Conservation (phyloP, 2,329 filamentous ascomycete species). For the Trichothecium sympodiale region DNA sequence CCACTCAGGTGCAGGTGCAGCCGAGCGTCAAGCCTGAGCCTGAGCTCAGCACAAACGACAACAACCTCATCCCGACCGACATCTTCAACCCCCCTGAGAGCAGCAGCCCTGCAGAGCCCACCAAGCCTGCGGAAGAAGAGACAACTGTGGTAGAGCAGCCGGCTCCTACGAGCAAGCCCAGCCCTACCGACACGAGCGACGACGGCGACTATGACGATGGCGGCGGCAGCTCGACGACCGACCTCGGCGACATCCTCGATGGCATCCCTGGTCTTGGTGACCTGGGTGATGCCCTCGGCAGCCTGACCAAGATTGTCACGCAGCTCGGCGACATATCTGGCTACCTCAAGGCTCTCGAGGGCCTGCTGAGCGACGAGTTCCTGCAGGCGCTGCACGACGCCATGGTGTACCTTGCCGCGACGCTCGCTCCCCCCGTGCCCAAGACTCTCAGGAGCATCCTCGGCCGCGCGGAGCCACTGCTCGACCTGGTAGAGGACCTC, state of each 20-base stretch:
- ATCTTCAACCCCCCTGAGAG: too few relatives aligned
- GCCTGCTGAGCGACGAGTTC: conserved; percentile 25
- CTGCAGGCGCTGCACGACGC: conserved; percentile 26
- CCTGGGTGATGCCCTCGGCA: conserved; percentile 11
- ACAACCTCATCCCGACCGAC: not conserved
- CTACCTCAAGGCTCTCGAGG: conserved; percentile 15
- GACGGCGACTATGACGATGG: not conserved
- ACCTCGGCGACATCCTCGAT: conserved; percentile 10
- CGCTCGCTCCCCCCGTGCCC: conserved; percentile 23
- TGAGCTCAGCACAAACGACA: not conserved
- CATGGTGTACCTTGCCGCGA: conserved; percentile 25
- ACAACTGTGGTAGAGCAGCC: too few relatives aligned
- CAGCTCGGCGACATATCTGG: conserved; percentile 4
- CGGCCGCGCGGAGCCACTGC: conserved; percentile 14
- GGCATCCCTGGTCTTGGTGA: conserved; percentile 9
- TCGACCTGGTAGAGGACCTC: conserved; percentile 17
- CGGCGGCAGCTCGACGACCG: conserved; percentile 4
- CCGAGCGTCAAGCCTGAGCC: conserved; percentile 1
- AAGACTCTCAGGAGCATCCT: conserved; percentile 15
- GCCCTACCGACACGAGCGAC: not conserved
- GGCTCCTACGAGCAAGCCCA: too few relatives aligned
- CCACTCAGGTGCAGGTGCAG: not conserved
- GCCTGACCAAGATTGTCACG: conserved; percentile 11
- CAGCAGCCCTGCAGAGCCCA: too few relatives aligned
- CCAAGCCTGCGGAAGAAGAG: too few relatives aligned